These are phyloP conservation scores for Ricinus communis DNA, from an alignment of 345 rosid species.

Conservation along the genomic window DNA sequence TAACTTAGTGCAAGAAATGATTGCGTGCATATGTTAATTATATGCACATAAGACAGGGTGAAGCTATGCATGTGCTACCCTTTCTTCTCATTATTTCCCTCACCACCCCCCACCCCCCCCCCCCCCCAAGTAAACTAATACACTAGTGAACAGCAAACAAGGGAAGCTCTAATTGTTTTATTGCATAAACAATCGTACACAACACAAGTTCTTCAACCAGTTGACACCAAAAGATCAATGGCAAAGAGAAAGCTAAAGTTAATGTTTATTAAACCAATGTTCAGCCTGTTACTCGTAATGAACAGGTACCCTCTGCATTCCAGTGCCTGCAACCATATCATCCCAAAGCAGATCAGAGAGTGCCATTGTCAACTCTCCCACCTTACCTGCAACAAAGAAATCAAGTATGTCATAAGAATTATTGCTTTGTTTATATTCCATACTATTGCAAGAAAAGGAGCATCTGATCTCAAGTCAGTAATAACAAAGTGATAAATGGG, in stretches of 20 bases:
- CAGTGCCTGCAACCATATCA: constrained; percentile 63
- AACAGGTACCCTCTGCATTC: constrained; percentile 42
- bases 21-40: neutral
- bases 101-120: no score
- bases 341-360: constrained; percentile 67
- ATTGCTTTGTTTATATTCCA: neutral
- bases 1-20: no score
- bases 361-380: constrained; percentile 65
- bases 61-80: neutral
- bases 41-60: neutral
- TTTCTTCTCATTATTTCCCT: neutral
- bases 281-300: constrained; percentile 29
- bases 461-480: neutral
- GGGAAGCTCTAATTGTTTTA: constrained; percentile 8
- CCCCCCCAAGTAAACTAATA: no score
- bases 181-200: constrained; percentile 4
- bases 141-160: no score
- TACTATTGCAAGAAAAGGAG: neutral
- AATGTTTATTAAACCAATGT: neutral
- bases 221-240: neutral
- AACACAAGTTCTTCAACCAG: neutral
- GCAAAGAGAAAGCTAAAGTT: neutral
- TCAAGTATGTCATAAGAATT: neutral
- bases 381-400: constrained; percentile 45
- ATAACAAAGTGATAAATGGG: neutral